Evolutionary conservation across 1,139 yeast genomes (phyloP), one percentile per base, ranked within the genome.

Genomic region (Nadsonia starkeyi-henricii): DNA sequence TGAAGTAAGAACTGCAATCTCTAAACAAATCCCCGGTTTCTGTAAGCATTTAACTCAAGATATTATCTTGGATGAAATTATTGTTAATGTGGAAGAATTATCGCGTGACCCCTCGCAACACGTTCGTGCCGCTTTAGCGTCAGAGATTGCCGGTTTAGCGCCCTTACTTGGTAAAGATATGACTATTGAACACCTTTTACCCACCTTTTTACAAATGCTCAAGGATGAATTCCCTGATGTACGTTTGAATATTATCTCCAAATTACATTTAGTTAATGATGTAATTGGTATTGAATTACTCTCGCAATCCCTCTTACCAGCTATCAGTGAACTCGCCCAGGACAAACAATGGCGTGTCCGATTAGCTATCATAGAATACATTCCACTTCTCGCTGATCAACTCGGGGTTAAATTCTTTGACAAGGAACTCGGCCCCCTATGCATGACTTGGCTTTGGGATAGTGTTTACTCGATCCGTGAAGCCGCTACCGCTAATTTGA

Each of bases 271-370:
- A 46, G 96, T 93, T 42, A 89, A 91, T 64, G 93, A 88, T 59
- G 95, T 91, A 50, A 85, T 91, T 59, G 98, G 98, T 36, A 86
- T 91, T 57, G 89, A 84, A 58, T 71, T 85, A 55, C 73, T 93
- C 57, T 81, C 95, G 41, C 89, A 89, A 58, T 82, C 88, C 47
- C 73, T 93, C 54, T 73, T 93, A 55, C 99, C 99, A 4, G 98
- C 98, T 2, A 89, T 93, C 54, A 82, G 95, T 21, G 96, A 91
- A 58, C 75, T 93, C 56, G 97, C 98, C 8, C 93, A 88, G 63
- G 98, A 93, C 68, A 82, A 82, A 59, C 93, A 89, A 62, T 93
- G 99, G 99, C 79, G 98, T 61, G 97, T 93, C 28, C 80, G 98
- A 62, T 74, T 93, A 63, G 98, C 98, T 17, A 91, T 93, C 54